Evolutionary conservation across 768 basidiomycete species (phyloP), one percentile per base, ranked within the genome.

Genomic region (Leccinum imitatum): DNA sequence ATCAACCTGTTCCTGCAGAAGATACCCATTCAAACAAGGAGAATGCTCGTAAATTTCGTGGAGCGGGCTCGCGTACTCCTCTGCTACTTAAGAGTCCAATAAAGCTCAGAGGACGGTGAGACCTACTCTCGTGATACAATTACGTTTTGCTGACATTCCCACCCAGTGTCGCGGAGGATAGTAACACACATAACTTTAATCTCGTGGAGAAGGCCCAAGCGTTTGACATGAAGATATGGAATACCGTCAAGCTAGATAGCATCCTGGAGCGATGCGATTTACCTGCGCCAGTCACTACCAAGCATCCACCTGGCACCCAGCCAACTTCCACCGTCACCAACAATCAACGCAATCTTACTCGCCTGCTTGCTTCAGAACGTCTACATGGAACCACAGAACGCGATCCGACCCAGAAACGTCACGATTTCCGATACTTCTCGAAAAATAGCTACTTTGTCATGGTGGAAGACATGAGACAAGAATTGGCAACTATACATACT

Each of bases 221-320:
- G 39, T 87, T 87, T 59, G 83, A 84, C 31, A 89, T 92, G 72
- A 98, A 97, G 76, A 84, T 98, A 27, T 99, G 96, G 96, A 86
- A 74, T 47, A 77, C 87, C 2, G 70, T 77, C 14, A 92, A 92
- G 69, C 80, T 92, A 2, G 81, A 85, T 35, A 91, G 84, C 65
- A 86, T 92, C 52, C 73, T 92, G 51, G 80, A 84, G 53, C 86
- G 90, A 54, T 91, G 89, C 65, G 75, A 86, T 35, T 71, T 78
- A 9, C 69, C 74, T 50, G 71, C 73, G 31, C 53, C 69, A 57
- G 61, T 63, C 55, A 68, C 69, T 55, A 56, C 62, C 50, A 70
- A 72, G 64, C 73, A 66, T 35, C 69, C 67, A 54, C 62, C 65
- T 3, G 71, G 69, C 44, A 66, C 65, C 19, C 68, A 76, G 35